Percentiles rank a stretch among this genome's conserved stretches.
These are phyloP conservation scores for Tricholoma hemisulphureum DNA, from an alignment of 768 basidiomycete species.

Conservation along the genomic window DNA sequence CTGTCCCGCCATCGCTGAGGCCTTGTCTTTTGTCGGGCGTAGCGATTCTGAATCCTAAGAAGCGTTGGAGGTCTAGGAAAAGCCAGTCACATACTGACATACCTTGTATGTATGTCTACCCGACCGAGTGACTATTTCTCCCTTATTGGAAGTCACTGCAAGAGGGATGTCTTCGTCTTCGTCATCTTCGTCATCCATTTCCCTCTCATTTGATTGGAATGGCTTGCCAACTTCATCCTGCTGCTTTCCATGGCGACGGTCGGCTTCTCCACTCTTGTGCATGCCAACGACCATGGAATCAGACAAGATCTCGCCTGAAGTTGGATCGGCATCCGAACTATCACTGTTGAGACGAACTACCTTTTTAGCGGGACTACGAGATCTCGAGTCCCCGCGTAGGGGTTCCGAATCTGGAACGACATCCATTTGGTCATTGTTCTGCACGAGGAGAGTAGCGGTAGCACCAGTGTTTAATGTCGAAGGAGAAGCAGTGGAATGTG, in stretches of 20 bases:
- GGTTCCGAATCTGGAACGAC: constrained; percentile 68
- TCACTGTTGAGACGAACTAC: background rate
- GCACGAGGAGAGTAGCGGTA: background rate
- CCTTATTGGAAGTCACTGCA: constrained; percentile 23
- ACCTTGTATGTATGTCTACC: constrained; percentile 2
- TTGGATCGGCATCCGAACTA: constrained; percentile 7
- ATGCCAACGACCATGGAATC: constrained; percentile 28
- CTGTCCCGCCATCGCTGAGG: background rate
- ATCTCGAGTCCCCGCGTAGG: constrained; percentile 17
- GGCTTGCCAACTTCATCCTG: background rate
- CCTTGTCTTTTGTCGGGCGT: background rate
- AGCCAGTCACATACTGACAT: background rate
- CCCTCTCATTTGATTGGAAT: constrained; percentile 11
- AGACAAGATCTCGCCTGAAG: constrained; percentile 22
- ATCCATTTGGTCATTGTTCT: constrained; percentile 36
- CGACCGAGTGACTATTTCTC: constrained; percentile 18
- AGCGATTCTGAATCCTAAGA: background rate
- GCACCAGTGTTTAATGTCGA: constrained; percentile 7
- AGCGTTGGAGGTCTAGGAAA: background rate
- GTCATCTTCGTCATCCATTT: constrained; percentile 33
- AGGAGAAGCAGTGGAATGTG: background rate
- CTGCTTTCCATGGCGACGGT: background rate
- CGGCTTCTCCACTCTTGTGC: constrained; percentile 7
- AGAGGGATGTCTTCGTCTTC: constrained; percentile 47
- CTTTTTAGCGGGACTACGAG: background rate